A percentile compares a stretch with the other conserved stretches of the same genome.
Conservation (phyloP, 345 rosid species). For the Sisymbrium irio region DNA sequence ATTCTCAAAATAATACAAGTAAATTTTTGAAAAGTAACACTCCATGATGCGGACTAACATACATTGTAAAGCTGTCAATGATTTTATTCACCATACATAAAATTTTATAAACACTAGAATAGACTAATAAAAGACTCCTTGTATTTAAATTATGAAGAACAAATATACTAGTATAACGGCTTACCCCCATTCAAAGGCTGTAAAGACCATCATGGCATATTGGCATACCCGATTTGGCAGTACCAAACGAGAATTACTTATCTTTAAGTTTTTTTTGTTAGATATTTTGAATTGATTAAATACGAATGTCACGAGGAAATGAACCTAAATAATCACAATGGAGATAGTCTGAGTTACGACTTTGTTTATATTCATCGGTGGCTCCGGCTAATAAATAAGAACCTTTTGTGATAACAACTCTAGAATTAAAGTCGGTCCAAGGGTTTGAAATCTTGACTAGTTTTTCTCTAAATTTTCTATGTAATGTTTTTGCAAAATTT, state of each 20-base stretch:
- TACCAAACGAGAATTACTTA: neutral
- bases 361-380: neutral
- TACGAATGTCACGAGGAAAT: neutral
- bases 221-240: neutral
- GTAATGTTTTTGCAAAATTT: neutral
- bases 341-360: neutral
- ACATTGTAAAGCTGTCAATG: no score
- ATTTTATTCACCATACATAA: no score
- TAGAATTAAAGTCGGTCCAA: conserved; percentile 29
- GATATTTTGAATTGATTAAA: no score
- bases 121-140: neutral
- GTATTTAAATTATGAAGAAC: neutral
- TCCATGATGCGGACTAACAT: no score
- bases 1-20: no score
- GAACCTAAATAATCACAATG: neutral
- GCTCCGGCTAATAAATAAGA: conserved; percentile 35
- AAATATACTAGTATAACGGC: neutral
- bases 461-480: neutral
- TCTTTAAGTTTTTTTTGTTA: no score
- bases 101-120: no score
- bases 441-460: conserved; percentile 5
- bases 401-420: conserved; percentile 16
- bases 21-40: no score
- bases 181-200: neutral
- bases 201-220: neutral